These are phyloP conservation scores for Phaffia rhodozyma DNA, from an alignment of 1,284 basidiomycete genomes.

Conservation along the genomic window DNA sequence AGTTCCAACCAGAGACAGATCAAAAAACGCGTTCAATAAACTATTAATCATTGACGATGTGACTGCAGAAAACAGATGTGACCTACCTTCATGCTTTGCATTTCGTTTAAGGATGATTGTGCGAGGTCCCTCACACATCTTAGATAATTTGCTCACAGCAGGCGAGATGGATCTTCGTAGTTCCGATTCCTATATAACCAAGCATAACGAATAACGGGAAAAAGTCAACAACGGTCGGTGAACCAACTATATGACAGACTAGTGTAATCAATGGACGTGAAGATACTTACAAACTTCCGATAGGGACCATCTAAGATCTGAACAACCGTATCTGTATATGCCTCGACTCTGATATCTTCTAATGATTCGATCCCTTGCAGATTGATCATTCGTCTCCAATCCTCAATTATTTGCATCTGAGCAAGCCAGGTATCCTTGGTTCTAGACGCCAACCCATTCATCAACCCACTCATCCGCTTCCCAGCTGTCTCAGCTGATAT, in stretches of 20 bases:
- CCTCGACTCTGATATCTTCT: conserved; percentile 28
- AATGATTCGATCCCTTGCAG: conserved; percentile 29
- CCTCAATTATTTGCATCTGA: conserved; percentile 25
- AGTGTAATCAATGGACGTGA: conserved; percentile 3
- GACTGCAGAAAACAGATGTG: too few relatives aligned
- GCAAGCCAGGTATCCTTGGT: conserved; percentile 27
- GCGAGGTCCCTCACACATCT: conserved; percentile 29
- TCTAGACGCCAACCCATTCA: conserved; percentile 28
- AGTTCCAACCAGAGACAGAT: too few relatives aligned
- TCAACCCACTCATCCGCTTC: conserved; percentile 29
- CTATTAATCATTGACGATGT: too few relatives aligned
- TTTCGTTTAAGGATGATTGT: conserved; percentile 30
- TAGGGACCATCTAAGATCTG: conserved; percentile 27
- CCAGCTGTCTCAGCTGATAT: conserved; percentile 29
- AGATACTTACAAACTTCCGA: conserved; percentile 28
- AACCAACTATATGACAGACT: conserved; percentile 9
- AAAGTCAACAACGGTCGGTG: neutral
- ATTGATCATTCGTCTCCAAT: conserved; percentile 28
- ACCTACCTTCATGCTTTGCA: conserved; percentile 21
- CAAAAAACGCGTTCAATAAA: too few relatives aligned
- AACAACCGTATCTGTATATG: conserved; percentile 29
- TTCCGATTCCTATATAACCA: conserved; percentile 24
- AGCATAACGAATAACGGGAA: neutral
- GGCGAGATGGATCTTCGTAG: conserved; percentile 31
- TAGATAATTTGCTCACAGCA: conserved; percentile 28